Percentiles rank a stretch among this genome's conserved stretches.
phyloP scores from a whole-genome alignment of 768 basidiomycete species.

The Boletus reticulatus region DNA sequence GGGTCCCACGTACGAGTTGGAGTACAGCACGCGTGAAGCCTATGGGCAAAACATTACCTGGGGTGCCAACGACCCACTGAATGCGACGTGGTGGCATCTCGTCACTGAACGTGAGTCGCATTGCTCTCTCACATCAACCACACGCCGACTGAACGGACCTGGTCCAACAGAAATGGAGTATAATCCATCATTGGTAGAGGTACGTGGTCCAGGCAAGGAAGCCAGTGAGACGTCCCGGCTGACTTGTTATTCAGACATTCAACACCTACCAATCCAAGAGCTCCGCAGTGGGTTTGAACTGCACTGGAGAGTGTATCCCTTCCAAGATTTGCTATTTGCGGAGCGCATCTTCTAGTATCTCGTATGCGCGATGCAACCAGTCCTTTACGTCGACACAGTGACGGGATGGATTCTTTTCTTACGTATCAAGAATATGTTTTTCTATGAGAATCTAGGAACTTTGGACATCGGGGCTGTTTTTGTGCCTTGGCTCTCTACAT shows the following conservation, averaged over 20 bases:
- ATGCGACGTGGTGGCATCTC: constrained; percentile 78
- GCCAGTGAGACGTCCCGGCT: too few relatives aligned
- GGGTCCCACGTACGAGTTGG: constrained; percentile 58
- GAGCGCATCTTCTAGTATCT: constrained; percentile 62
- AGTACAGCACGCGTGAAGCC: constrained; percentile 67
- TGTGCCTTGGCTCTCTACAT: too few relatives aligned
- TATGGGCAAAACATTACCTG: constrained; percentile 57
- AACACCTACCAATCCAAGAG: constrained; percentile 70
- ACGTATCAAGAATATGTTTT: too few relatives aligned
- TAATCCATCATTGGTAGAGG: constrained; percentile 22
- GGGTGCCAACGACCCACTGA: constrained; percentile 61
- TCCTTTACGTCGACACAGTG: constrained; percentile 61
- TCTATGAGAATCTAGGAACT: too few relatives aligned
- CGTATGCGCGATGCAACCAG: constrained; percentile 53
- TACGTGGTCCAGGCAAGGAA: background rate
- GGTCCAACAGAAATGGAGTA: constrained; percentile 21
- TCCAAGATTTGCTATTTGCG: constrained; percentile 75
- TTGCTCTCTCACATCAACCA: background rate
- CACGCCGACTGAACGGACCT: background rate
- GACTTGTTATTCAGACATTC: constrained; percentile 43
- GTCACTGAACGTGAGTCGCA: constrained; percentile 60
- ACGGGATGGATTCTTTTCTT: background rate
- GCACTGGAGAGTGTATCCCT: constrained; percentile 52
- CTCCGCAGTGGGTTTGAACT: constrained; percentile 48
- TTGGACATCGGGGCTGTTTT: too few relatives aligned